Conservation (phyloP, 1,284 basidiomycete species). For the Boletellus deceptivus region DNA sequence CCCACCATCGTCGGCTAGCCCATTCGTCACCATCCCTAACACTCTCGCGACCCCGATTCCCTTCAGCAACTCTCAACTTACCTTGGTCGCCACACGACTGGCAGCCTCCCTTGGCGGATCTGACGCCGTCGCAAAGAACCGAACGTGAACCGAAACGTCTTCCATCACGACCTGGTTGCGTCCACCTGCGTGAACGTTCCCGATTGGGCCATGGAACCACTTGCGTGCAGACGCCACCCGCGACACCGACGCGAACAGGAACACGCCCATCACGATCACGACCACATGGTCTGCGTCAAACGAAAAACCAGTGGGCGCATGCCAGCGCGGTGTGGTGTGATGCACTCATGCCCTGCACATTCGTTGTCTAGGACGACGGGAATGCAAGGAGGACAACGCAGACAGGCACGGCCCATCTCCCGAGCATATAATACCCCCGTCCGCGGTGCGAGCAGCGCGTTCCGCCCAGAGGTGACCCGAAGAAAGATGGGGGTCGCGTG, state of each 20-base stretch:
- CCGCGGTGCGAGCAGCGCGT: constrained; percentile 38
- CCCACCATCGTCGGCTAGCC: too few species aligned
- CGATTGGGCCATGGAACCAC: constrained; percentile 70
- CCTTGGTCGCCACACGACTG: too few species aligned
- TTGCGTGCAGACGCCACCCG: constrained; percentile 66
- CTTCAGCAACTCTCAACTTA: too few species aligned
- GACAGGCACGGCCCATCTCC: constrained; percentile 57
- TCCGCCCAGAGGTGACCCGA: constrained; percentile 63
- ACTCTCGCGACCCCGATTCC: too few species aligned
- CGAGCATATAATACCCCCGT: constrained; percentile 62
- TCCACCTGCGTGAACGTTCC: constrained; percentile 55
- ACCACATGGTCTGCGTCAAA: constrained; percentile 57
- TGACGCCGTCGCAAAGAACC: too few species aligned
- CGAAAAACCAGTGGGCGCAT: too few species aligned
- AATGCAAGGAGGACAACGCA: constrained; percentile 62
- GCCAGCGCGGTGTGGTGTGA: constrained; percentile 2
- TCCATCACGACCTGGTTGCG: constrained; percentile 8
- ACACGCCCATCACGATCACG: constrained; percentile 62
- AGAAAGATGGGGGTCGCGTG: constrained; percentile 66
- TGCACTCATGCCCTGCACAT: constrained; percentile 55
- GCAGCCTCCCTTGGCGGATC: too few species aligned
- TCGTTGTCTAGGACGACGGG: constrained; percentile 44
- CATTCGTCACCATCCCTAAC: too few species aligned
- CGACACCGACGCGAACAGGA: constrained; percentile 59
- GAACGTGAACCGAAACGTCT: too few species aligned